Conservation (phyloP, 2,329 filamentous ascomycete species). For the Coniochaeta ligniaria region DNA sequence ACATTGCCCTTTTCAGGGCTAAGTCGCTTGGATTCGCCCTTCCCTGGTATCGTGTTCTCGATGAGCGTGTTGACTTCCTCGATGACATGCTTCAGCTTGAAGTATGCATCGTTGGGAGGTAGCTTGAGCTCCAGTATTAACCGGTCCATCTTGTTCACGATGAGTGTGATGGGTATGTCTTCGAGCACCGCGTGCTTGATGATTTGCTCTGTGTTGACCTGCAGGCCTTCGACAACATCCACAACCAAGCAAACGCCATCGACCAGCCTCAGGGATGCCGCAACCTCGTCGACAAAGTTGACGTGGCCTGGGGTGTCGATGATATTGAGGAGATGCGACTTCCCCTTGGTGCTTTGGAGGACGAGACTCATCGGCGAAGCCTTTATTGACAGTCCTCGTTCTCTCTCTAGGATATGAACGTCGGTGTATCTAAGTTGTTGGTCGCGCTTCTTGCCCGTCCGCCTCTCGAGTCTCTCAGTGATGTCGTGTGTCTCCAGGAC, state of each 20-base stretch:
- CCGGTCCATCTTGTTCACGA: conserved; percentile 97
- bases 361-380: conserved; percentile 91
- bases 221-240: conserved; percentile 98
- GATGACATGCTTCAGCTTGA: conserved; percentile 97
- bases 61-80: conserved; percentile 97
- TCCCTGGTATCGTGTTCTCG: conserved; percentile 75
- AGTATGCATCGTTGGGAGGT: conserved; percentile 92
- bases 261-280: conserved; percentile 75
- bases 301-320: conserved; percentile 96
- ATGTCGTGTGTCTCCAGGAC: conserved; percentile 94
- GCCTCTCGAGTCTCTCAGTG: conserved; percentile 67
- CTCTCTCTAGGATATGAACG: conserved; percentile 79
- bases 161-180: conserved; percentile 78
- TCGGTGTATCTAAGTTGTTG: conserved; percentile 95
- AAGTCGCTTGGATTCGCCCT: conserved; percentile 70
- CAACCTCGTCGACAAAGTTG: conserved; percentile 97
- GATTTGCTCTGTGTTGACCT: conserved; percentile 93
- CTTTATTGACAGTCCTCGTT: conserved; percentile 88
- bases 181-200: conserved; percentile 93
- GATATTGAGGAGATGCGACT: conserved; percentile 92
- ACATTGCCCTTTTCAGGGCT: conserved; percentile 98
- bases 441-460: conserved; percentile 73
- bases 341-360: conserved; percentile 79
- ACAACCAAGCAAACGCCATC: conserved; percentile 92
- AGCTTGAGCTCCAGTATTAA: conserved; percentile 91